phyloP scores from a whole-genome alignment of 164 flowering plant genomes.

The Vitis rupestris region DNA sequence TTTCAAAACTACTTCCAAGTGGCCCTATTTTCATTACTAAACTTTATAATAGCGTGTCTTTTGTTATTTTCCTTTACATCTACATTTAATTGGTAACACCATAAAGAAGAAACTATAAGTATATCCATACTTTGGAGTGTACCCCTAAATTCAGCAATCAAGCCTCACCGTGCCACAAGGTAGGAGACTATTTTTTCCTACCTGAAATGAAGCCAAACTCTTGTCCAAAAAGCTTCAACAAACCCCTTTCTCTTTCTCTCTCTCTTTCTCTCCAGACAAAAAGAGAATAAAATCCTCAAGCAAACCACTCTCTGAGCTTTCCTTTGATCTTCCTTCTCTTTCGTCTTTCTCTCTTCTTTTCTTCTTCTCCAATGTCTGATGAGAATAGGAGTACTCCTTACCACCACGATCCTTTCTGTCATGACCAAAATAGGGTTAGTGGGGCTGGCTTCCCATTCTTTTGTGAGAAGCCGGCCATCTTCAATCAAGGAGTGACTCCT shows the following conservation, averaged over 20 bases:
- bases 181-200: no score
- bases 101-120: no score
- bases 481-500: background rate
- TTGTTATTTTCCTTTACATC: no score
- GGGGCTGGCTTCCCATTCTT: slow-evolving; percentile 12
- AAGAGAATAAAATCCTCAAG: background rate
- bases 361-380: slow-evolving; percentile 17
- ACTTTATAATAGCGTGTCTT: no score
- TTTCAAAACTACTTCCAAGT: no score
- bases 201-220: no score
- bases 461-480: background rate
- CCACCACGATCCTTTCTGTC: slow-evolving; percentile 13
- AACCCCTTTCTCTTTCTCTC: background rate
- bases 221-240: background rate
- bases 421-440: background rate
- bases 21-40: no score
- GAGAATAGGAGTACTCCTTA: slow-evolving; percentile 8
- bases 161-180: no score
- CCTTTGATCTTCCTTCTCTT: no score
- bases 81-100: no score
- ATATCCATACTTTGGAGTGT: no score
- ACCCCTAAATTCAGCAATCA: no score
- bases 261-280: slow-evolving; percentile 1
- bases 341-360: background rate
- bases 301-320: background rate